Conservation (phyloP, 257 asterid species). For the Solanum chiquidenum region DNA sequence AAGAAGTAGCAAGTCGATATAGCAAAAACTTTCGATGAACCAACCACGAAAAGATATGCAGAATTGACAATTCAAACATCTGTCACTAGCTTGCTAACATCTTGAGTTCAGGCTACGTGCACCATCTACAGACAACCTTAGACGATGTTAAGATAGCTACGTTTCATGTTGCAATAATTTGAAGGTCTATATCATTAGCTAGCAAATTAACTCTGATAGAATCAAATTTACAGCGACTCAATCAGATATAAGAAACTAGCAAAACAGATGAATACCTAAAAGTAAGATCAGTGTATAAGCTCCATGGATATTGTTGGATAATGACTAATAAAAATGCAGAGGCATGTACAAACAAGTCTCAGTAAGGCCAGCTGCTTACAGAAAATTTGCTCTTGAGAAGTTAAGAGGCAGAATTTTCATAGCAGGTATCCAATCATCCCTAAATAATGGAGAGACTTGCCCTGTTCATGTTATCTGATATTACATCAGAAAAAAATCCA, state of each 20-base stretch:
- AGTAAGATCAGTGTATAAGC: neutral
- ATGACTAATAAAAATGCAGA: neutral
- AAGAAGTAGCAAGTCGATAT: neutral
- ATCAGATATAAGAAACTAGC: neutral
- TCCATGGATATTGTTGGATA: neutral
- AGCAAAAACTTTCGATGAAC: neutral
- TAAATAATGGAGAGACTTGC: neutral
- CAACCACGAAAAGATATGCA: neutral
- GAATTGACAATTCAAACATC: neutral
- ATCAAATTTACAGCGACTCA: neutral
- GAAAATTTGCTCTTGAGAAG: neutral
- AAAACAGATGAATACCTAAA: neutral
- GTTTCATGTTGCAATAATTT: neutral
- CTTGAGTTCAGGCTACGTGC: neutral
- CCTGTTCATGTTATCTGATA: neutral
- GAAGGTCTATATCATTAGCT: neutral
- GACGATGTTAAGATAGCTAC: neutral
- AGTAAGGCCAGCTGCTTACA: neutral
- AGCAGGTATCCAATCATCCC: neutral
- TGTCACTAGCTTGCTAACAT: neutral
- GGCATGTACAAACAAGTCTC: neutral
- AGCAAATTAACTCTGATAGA: neutral
- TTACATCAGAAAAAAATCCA: neutral
- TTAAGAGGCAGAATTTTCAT: neutral
- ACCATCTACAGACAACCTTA: neutral